Evolutionary conservation across 805 yeast species (phyloP).

Genomic region (Sugiyamaella lignohabitans): DNA sequence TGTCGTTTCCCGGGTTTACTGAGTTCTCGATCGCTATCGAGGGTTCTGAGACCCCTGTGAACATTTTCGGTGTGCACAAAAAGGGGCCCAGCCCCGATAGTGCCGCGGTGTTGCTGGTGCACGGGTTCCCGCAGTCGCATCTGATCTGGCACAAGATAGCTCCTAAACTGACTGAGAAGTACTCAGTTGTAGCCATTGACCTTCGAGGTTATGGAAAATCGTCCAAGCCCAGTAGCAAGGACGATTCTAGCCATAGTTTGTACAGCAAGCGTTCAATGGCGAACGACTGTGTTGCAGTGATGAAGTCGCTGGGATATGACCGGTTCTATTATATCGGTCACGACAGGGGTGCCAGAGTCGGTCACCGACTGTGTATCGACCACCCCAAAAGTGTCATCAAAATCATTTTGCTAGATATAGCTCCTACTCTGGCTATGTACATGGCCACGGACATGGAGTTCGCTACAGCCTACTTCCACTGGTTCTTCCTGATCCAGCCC

Average conservation of each 20-base stretch:
- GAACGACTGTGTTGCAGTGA: slow-evolving; percentile 11
- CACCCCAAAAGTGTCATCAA: slow-evolving; percentile 9
- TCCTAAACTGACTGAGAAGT: slow-evolving; percentile 6
- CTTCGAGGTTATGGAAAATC: slow-evolving; percentile 16
- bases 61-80: background rate
- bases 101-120: slow-evolving; percentile 10
- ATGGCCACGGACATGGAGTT: slow-evolving; percentile 11
- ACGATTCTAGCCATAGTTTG: slow-evolving; percentile 4
- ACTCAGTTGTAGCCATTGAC: slow-evolving; percentile 12
- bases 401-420: slow-evolving; percentile 13
- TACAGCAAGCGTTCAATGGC: slow-evolving; percentile 15
- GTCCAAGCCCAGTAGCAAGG: slow-evolving; percentile 8
- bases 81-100: background rate
- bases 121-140: slow-evolving; percentile 16
- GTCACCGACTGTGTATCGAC: slow-evolving; percentile 14
- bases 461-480: slow-evolving; percentile 14
- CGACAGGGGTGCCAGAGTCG: slow-evolving; percentile 17
- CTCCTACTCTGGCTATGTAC: slow-evolving; percentile 16
- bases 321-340: slow-evolving; percentile 15
- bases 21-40: background rate
- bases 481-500: slow-evolving; percentile 18
- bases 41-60: background rate
- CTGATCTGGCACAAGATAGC: slow-evolving; percentile 13
- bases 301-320: slow-evolving; percentile 7
- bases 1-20: background rate